A percentile compares a stretch with the other conserved stretches of the same genome.
phyloP scores from a whole-genome alignment of 768 basidiomycete species.

The Lactarius trivialis region DNA sequence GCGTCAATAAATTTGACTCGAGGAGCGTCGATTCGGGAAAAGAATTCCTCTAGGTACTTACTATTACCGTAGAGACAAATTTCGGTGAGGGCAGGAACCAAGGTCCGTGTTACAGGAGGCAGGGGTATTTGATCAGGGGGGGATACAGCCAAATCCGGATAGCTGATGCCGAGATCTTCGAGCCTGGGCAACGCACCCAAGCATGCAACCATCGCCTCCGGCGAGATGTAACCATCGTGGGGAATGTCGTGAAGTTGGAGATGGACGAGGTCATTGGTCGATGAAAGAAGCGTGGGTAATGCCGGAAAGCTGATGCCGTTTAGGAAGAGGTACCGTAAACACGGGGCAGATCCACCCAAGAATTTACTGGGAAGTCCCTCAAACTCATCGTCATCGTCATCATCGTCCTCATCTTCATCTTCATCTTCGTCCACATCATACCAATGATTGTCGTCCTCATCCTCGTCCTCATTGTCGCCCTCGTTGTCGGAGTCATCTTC shows the following conservation, averaged over 20 bases:
- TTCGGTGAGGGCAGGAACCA: background rate
- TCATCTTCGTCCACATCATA: too few species aligned
- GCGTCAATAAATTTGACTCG: background rate
- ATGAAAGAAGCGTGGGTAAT: background rate
- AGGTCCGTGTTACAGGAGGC: background rate
- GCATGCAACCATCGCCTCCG: background rate
- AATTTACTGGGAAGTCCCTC: too few species aligned
- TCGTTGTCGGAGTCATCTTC: too few species aligned
- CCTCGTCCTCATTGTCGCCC: too few species aligned
- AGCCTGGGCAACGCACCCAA: background rate
- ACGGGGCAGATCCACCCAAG: background rate
- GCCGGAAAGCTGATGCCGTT: background rate
- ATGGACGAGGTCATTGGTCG: background rate
- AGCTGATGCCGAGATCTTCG: too few species aligned
- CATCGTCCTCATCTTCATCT: too few species aligned
- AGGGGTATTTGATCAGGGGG: background rate
- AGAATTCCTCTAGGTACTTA: background rate
- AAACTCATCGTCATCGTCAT: background rate
- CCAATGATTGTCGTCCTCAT: too few species aligned
- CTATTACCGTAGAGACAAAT: background rate
- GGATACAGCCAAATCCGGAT: background rate
- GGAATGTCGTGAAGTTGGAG: background rate
- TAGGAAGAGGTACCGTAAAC: background rate
- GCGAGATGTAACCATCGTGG: background rate
- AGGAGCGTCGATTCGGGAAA: background rate